Base-by-base conservation (phyloP, 139 green algal species). In the Chlamydomonas urium region DNA sequence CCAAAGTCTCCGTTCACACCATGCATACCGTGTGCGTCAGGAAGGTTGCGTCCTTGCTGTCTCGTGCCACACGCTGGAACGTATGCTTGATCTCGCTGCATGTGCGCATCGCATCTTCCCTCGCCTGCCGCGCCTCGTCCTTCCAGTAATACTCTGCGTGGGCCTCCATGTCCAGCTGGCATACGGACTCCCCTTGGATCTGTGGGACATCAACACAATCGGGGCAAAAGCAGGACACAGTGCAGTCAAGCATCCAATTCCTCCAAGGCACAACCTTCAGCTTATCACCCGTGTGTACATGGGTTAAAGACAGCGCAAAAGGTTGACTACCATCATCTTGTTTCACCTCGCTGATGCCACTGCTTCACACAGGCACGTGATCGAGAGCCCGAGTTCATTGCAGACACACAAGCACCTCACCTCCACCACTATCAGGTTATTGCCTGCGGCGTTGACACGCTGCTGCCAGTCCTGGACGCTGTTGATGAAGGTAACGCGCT, bases 131-230 rank as follows among this genome's bases (percentile, higher is more conserved):
- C 8, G 33, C 23, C 8, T 94, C 89, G 2, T 69, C 72, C 71
- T 91, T 83, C 87, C 87, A 95, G 2, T 93, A 77, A 37, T 90
- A 57, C 75, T 95, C 90, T 21, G 85, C 50, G 56, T 95, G 86
- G 53, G 92, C 88, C 0, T 86, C 72, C n/a, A 83, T 45, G 1
- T 89, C 90, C 1, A 83, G 86, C 60, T 93, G 72, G 68, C 90
- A 95, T 1, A 93, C 78, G 0, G 69, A 21, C 34, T 88, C 73
- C 32, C 79, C 86, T 26, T 83, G 61, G 10, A 80, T 47, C 75
- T 79, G 74, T 32, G 36, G 1, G 53, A 32, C 53, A 28, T 14
- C 23, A 32, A 14, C 23, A 31, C 23, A 29, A 31, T 32, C 10
- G 23, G 19, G 21, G 24, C 5, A 5, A 29, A 62, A 29, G 53